Evolutionary conservation across 106 monocot genomes (phyloP), one percentile per base, ranked within the genome.

Genomic region (Dioscorea zingiberensis): DNA sequence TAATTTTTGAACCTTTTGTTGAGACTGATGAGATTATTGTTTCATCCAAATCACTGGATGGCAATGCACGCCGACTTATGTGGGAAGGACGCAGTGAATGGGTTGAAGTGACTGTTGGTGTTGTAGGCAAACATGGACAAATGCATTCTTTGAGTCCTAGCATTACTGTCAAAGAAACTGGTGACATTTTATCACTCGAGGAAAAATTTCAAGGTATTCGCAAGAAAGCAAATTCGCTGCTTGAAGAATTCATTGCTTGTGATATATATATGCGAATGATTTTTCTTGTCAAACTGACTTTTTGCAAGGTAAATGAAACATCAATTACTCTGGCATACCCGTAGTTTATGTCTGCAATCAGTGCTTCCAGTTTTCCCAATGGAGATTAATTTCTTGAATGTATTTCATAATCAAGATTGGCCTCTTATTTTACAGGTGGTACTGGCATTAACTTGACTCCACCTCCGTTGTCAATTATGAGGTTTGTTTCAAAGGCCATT

Each of bases 361-460:
- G 38, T 38, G 38, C 4, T 38, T 38, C 38, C 38, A 38, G 10
- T 38, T 6, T 6, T 30, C 30, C 7, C 4, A 3, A 30, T 30
- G 30, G 4, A 30, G 30, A 30, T 7, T 30, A 3, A 30, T 30
- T 30, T 30, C 30, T 7, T 30, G 30, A 30, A 30, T 30, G 30
- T 30, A 30, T 30, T 30, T 7, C 30, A 7, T 30, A 30, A 3
- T 30, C 30, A 30, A 30, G 38, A 8, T 38, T 38, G 38, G 38
- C 6, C 10, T 38, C 38, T 53, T 47, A 8, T 55, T 54, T 65
- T 76, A 13, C 74, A 94, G 90, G 90, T 76, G 90, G 94, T n/a
- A 94, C 90, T 69, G 94, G 94, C 45, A 87, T 94, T 65, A 94
- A 94, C 70, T 72, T 94, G 61, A 90, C 94, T 59, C 87, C 94